Evolutionary conservation across 2,329 filamentous ascomycete species (phyloP).

Genomic region (Botrytis tulipae): DNA sequence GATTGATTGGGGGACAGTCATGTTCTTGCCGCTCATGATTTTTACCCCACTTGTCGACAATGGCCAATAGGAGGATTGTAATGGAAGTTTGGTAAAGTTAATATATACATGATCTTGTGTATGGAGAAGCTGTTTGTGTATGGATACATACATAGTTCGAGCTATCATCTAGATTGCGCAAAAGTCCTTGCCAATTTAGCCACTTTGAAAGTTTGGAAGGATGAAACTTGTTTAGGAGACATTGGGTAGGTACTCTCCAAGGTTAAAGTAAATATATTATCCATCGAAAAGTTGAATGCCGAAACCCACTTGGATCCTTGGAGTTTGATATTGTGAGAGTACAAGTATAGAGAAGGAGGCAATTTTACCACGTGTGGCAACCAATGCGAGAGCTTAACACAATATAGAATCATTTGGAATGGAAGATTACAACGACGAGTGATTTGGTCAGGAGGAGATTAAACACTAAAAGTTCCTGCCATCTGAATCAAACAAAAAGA

Average conservation of each 20-base stretch:
- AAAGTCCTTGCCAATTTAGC: neutral
- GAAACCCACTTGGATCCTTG: neutral
- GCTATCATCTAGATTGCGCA: neutral
- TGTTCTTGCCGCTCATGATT: constrained; percentile 5
- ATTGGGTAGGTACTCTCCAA: neutral
- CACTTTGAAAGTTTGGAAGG: neutral
- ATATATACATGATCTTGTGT: neutral
- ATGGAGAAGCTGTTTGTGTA: neutral
- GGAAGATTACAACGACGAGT: neutral
- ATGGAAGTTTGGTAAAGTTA: neutral
- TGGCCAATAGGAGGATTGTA: neutral
- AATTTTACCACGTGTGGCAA: neutral
- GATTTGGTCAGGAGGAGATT: neutral
- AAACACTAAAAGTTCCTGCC: neutral
- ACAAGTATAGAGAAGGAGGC: neutral
- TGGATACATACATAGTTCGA: neutral
- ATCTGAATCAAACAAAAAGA: neutral
- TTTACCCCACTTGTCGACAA: constrained; percentile 2
- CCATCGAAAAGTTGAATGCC: neutral
- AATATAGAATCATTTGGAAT: too few species aligned
- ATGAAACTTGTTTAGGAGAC: neutral
- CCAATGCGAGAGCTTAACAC: neutral
- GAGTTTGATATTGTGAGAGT: neutral
- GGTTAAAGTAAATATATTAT: neutral
- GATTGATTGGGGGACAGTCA: constrained; percentile 3